Conservation (phyloP, 2,329 filamentous ascomycete species). For the Arthroderma sp. region DNA sequence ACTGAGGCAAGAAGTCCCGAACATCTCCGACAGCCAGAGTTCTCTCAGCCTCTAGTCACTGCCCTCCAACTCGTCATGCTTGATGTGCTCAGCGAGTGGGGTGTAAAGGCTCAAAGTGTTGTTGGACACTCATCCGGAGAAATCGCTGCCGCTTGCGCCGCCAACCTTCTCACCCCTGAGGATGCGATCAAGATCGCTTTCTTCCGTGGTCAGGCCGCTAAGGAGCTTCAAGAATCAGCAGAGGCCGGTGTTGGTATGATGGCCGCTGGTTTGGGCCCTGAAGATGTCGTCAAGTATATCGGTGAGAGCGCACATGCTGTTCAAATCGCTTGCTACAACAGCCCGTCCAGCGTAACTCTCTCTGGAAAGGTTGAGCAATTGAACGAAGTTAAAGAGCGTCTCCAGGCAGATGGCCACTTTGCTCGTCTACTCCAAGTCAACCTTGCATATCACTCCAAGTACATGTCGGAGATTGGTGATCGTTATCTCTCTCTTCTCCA, state of each 20-base stretch:
- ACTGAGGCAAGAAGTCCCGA: neutral
- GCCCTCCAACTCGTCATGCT: conserved; percentile 10
- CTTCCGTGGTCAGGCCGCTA: conserved; percentile 14
- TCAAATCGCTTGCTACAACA: conserved; percentile 11
- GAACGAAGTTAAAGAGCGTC: neutral
- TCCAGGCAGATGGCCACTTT: conserved; percentile 2
- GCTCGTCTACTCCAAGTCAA: conserved; percentile 5
- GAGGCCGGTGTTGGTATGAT: conserved; percentile 2
- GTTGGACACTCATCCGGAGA: conserved; percentile 12
- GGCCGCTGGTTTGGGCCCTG: conserved; percentile 5
- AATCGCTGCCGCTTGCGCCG: conserved; percentile 11
- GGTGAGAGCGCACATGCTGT: neutral
- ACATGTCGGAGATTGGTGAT: conserved; percentile 1
- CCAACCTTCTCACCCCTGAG: conserved; percentile 17
- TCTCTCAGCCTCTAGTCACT: conserved; percentile 9
- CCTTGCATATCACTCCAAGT: conserved; percentile 6
- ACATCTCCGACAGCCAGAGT: neutral
- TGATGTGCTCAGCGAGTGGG: conserved; percentile 1
- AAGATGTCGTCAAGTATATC: neutral
- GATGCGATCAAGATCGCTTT: conserved; percentile 36
- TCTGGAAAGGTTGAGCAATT: conserved; percentile 6
- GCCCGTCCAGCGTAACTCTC: conserved; percentile 9
- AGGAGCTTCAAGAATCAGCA: conserved; percentile 10
- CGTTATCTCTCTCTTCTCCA: neutral
- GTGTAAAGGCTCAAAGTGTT: conserved; percentile 5